Base-by-base conservation (phyloP, 306 rosid genomes). In the Glycine latifolia region DNA sequence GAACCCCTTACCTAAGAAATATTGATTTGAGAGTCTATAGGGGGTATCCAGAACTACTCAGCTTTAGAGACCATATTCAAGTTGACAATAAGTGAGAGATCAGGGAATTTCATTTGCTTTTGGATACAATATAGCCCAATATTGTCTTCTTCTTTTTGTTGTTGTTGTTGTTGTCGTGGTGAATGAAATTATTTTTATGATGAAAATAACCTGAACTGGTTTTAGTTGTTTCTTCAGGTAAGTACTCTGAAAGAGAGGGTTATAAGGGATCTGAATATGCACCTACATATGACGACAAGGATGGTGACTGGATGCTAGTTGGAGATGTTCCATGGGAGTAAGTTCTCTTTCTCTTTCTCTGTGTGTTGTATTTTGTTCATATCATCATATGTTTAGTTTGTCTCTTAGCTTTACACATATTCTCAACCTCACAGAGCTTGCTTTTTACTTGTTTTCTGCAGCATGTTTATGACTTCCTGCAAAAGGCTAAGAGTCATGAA, bases 251-350 rank as follows among this genome's bases (percentile, higher is more conserved):
- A 85, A 89, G 95, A 80, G 97, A 92, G 81, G 97, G 95, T 33
- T 92, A 91, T 69, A 91, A 92, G 67, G 97, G 94, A 8, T 92
- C 97, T 39, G 92, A 91, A 67, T 89, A 71, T 85, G 92, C 81
- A 65, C 97, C 97, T 26, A 92, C 97, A 71, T 92, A 92, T 73
- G 90, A 92, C 70, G 97, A 92, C 88, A 92, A 88, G 81, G 97
- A 92, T 60, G 95, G 94, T 33, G 97, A 92, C 8, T 91, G 91
- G 95, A 92, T 92, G 97, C 91, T 92, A 10, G 94, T 92, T 65
- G 97, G 97, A 86, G 97, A 92, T 85, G 97, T 92, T 79, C 97
- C 97, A 53, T 92, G 95, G 97, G 89, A 91, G 95, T 91, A 87
- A 84, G 96, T 62, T 81, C 54, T 17, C 37, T 16, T 20, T 10